A percentile compares a stretch with the other conserved stretches of the same genome.
Conservation (phyloP, 768 basidiomycete genomes). For the Nidularia pulvinata region DNA sequence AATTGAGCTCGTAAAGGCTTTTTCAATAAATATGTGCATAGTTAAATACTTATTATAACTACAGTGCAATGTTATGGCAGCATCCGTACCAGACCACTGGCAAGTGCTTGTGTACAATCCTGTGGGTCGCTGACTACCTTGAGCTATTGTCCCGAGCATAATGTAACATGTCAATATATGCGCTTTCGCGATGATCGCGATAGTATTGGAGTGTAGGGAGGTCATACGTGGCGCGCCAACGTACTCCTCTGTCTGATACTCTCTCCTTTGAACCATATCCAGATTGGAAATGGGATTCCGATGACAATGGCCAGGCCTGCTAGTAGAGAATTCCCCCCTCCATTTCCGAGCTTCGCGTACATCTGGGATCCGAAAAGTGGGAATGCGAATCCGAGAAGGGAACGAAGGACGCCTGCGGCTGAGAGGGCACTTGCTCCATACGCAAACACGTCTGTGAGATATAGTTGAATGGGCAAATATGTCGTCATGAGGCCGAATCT, state of each 20-base stretch:
- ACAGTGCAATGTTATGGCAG: too few relatives aligned
- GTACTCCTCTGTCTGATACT: constrained; percentile 42
- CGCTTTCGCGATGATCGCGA: too few relatives aligned
- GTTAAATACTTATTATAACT: too few relatives aligned
- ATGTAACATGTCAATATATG: too few relatives aligned
- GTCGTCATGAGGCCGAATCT: background rate
- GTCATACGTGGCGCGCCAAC: background rate
- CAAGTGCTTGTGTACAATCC: too few relatives aligned
- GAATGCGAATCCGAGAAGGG: constrained; percentile 45
- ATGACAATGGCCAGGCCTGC: constrained; percentile 57
- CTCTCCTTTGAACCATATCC: constrained; percentile 70
- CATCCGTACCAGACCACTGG: too few relatives aligned
- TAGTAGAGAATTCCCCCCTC: constrained; percentile 67
- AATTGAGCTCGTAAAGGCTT: too few relatives aligned
- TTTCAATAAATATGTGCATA: too few relatives aligned
- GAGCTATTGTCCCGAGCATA: too few relatives aligned
- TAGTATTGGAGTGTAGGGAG: too few relatives aligned
- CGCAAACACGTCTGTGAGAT: constrained; percentile 70
- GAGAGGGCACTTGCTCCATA: constrained; percentile 72
- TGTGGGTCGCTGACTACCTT: too few relatives aligned
- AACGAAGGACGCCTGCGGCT: constrained; percentile 59
- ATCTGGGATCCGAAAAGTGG: constrained; percentile 57
- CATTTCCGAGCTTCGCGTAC: constrained; percentile 60
- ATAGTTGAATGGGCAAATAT: constrained; percentile 61
- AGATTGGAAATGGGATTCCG: constrained; percentile 76